Conservation (phyloP, 2,329 filamentous ascomycete genomes). For the Fusarium cyanostomum region DNA sequence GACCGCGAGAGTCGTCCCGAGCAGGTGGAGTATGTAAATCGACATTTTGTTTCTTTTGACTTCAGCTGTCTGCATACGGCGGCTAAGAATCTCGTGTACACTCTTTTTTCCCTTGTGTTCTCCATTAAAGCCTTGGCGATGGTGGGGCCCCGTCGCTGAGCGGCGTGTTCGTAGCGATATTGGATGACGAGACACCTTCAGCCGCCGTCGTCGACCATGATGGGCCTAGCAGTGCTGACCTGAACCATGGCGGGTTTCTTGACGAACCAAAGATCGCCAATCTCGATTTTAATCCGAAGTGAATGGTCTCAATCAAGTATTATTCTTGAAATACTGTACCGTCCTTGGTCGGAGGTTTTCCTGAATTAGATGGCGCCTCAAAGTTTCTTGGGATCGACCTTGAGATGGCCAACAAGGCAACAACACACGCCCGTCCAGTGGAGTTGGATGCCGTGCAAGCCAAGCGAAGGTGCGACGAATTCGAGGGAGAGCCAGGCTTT, state of each 20-base stretch:
- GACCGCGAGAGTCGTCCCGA: no score
- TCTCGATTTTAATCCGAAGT: slow-evolving; percentile 34
- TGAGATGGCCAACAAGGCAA: slow-evolving; percentile 3
- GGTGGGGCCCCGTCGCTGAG: slow-evolving; percentile 5
- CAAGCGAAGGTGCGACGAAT: slow-evolving; percentile 8
- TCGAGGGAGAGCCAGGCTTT: slow-evolving; percentile 4
- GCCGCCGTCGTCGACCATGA: slow-evolving; percentile 27
- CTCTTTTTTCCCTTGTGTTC: slow-evolving; percentile 3
- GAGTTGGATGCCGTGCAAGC: background rate
- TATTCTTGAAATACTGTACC: background rate
- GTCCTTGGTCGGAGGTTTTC: slow-evolving; percentile 31
- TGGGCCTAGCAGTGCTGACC: slow-evolving; percentile 18
- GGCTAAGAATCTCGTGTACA: background rate
- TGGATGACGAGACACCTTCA: slow-evolving; percentile 31
- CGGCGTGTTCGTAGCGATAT: slow-evolving; percentile 36
- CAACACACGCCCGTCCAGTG: background rate
- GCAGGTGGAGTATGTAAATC: slow-evolving; percentile 30
- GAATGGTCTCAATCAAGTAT: slow-evolving; percentile 29
- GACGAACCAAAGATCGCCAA: slow-evolving; percentile 35
- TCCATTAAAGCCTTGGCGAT: slow-evolving; percentile 16
- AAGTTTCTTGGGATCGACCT: slow-evolving; percentile 11
- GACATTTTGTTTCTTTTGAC: slow-evolving; percentile 20
- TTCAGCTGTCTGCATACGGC: slow-evolving; percentile 14
- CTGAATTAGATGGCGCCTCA: slow-evolving; percentile 21
- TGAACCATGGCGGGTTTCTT: slow-evolving; percentile 19